Percentiles rank a stretch among this genome's conserved stretches.
phyloP scores from a whole-genome alignment of 1,139 yeast species.

The Suhomyces guaymorum region DNA sequence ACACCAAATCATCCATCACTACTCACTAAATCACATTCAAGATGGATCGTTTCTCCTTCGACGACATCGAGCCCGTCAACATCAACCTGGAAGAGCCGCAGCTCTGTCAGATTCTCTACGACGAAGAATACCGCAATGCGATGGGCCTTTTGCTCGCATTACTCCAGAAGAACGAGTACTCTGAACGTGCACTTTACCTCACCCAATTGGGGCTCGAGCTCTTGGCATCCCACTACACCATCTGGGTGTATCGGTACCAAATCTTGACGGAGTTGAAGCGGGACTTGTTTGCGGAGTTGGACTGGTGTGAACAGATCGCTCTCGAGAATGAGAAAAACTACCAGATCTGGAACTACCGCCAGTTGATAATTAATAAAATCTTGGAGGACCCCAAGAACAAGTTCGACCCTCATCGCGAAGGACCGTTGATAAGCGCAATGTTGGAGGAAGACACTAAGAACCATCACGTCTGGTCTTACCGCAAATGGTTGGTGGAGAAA shows the following conservation, averaged over 20 bases:
- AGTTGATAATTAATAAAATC: conserved; percentile 49
- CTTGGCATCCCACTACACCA: conserved; percentile 90
- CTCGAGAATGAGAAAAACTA: conserved; percentile 82
- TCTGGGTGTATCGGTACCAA: conserved; percentile 78
- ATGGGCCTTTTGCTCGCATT: conserved; percentile 67
- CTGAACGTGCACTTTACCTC: conserved; percentile 69
- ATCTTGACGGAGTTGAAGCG: conserved; percentile 46
- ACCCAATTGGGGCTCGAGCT: conserved; percentile 62
- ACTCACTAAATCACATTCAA: neutral
- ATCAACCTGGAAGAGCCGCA: conserved; percentile 50
- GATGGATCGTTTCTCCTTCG: conserved; percentile 22
- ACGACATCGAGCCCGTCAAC: conserved; percentile 43
- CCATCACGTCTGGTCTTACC: conserved; percentile 94
- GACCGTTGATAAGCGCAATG: conserved; percentile 64
- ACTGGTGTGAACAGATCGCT: conserved; percentile 80
- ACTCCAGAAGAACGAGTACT: conserved; percentile 59
- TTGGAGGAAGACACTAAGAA: conserved; percentile 79
- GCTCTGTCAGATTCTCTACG: conserved; percentile 76
- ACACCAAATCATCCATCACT: too few species aligned
- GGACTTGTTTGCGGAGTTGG: conserved; percentile 26
- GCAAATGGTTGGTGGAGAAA: conserved; percentile 72
- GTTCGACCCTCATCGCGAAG: conserved; percentile 56
- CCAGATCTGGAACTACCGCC: conserved; percentile 95
- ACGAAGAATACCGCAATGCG: conserved; percentile 62
- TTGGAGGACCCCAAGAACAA: conserved; percentile 17